phyloP scores from a whole-genome alignment of 106 monocot species.

The Narthecium ossifragum region DNA sequence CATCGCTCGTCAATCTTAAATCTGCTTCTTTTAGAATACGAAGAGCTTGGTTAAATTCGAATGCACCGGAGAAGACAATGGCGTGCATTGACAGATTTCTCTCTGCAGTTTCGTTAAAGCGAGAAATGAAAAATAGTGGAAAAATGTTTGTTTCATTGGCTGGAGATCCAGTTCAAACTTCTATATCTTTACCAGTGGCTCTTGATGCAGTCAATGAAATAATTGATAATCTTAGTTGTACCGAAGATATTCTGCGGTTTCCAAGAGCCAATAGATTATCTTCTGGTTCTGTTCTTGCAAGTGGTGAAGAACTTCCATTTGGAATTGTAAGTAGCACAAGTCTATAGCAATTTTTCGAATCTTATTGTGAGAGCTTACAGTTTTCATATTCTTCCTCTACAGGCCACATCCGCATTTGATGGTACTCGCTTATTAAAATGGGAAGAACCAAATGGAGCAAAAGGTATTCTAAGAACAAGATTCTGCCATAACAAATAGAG shows the following conservation, averaged over 20 bases:
- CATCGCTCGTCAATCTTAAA: slow-evolving; percentile 53
- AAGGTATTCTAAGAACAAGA: no score
- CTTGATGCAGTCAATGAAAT: slow-evolving; percentile 62
- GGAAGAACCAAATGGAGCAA: slow-evolving; percentile 96
- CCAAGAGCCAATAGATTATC: slow-evolving; percentile 52
- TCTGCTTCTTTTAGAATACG: slow-evolving; percentile 44
- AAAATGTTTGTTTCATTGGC: slow-evolving; percentile 31
- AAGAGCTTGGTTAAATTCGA: slow-evolving; percentile 31
- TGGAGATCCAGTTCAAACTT: slow-evolving; percentile 61
- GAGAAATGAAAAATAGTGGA: slow-evolving; percentile 32
- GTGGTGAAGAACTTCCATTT: slow-evolving; percentile 87
- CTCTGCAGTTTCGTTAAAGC: slow-evolving; percentile 55
- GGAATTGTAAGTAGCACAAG: slow-evolving; percentile 64
- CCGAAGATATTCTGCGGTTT: slow-evolving; percentile 23
- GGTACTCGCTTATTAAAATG: slow-evolving; percentile 67
- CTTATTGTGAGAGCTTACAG: background rate
- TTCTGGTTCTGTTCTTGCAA: slow-evolving; percentile 71
- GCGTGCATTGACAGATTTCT: slow-evolving; percentile 35
- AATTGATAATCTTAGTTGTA: slow-evolving; percentile 21
- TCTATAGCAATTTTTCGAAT: background rate
- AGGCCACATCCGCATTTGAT: slow-evolving; percentile 94
- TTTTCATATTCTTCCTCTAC: slow-evolving; percentile 5
- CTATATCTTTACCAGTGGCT: slow-evolving; percentile 83
- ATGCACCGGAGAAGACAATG: slow-evolving; percentile 17
- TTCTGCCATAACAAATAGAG: no score